A percentile compares a stretch with the other conserved stretches of the same genome.
phyloP scores from a whole-genome alignment of 371 early-diverging fungal species.

The Basidiobolus meristosporus region DNA sequence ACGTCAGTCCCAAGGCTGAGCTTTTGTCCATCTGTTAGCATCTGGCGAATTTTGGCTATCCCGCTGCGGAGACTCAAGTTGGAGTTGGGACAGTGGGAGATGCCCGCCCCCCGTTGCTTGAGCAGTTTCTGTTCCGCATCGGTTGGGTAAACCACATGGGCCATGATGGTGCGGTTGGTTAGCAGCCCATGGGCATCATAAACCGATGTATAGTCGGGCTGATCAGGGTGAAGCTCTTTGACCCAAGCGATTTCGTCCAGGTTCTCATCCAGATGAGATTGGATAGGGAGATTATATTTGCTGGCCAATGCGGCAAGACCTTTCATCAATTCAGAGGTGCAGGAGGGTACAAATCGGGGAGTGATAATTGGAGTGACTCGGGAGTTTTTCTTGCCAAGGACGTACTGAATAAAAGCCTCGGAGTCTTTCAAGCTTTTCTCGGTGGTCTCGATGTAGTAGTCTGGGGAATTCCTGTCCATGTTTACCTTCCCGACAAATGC shows the following conservation, averaged over 20 bases:
- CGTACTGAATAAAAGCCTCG: constrained; percentile 37
- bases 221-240: constrained; percentile 41
- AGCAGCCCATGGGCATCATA: constrained; percentile 53
- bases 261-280: too few relatives aligned
- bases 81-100: constrained; percentile 81
- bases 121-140: constrained; percentile 44
- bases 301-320: constrained; percentile 46
- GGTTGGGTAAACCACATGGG: too few relatives aligned
- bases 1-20: constrained; percentile 90
- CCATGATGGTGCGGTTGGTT: constrained; percentile 49
- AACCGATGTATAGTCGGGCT: constrained; percentile 45
- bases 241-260: constrained; percentile 60
- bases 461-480: constrained; percentile 79
- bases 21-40: constrained; percentile 42
- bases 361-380: constrained; percentile 70
- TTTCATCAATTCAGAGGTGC: constrained; percentile 40
- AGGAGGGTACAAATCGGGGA: constrained; percentile 78
- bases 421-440: constrained; percentile 46
- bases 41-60: constrained; percentile 52
- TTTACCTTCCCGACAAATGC: constrained; percentile 85
- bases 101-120: constrained; percentile 31
- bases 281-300: constrained; percentile 25
- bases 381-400: too few relatives aligned
- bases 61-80: constrained; percentile 77
- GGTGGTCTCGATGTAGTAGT: constrained; percentile 47